Conservation (phyloP, 2,329 filamentous ascomycete genomes). For the Neofusicoccum kwambonambiense region DNA sequence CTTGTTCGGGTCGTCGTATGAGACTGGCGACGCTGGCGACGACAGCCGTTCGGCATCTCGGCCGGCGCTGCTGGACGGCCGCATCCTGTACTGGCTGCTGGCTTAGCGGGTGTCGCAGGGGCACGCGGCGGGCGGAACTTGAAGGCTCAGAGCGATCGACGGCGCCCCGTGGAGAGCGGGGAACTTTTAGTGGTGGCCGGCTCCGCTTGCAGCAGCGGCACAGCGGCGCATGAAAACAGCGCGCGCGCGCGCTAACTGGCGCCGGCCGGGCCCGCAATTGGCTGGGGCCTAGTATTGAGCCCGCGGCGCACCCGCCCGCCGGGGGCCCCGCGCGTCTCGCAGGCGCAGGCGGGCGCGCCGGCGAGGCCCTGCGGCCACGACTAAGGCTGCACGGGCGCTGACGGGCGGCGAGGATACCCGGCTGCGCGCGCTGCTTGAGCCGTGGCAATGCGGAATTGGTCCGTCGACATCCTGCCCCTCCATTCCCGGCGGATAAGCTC, state of each 20-base stretch:
- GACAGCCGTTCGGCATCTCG: constrained; percentile 15
- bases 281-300: background rate
- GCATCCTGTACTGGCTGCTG: constrained; percentile 1
- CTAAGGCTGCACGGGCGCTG: background rate
- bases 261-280: background rate
- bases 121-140: constrained; percentile 15
- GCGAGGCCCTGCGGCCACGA: constrained; percentile 1
- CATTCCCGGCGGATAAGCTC: constrained; percentile 8
- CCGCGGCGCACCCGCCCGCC: background rate
- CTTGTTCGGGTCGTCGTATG: constrained; percentile 29
- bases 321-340: no score
- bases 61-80: constrained; percentile 8
- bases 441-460: constrained; percentile 17
- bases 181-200: background rate
- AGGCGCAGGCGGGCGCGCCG: background rate
- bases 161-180: constrained; percentile 2
- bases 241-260: background rate
- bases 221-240: background rate
- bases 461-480: constrained; percentile 13
- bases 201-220: background rate
- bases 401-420: constrained; percentile 1
- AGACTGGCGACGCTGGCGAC: background rate
- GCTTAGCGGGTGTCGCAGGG: constrained; percentile 9
- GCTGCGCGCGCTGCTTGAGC: background rate
- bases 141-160: constrained; percentile 8